phyloP scores from a whole-genome alignment of 164 flowering plant species.

The Vitis riparia region DNA sequence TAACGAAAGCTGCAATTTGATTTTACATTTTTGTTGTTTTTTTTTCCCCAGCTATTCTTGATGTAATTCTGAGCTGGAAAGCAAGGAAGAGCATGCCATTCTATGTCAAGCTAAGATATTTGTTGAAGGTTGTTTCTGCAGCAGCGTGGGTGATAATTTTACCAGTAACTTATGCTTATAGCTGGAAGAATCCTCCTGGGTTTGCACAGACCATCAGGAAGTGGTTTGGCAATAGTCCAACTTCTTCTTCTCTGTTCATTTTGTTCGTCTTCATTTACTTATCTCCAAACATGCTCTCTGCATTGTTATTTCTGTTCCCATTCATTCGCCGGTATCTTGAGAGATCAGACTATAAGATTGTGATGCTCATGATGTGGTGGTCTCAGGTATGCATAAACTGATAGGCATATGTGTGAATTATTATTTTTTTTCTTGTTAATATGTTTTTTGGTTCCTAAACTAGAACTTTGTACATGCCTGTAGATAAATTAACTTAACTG shows the following conservation, averaged over 20 bases:
- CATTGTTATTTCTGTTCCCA: conserved; percentile 70
- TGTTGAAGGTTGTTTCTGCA: conserved; percentile 70
- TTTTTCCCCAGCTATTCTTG: conserved; percentile 65
- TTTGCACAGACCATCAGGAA: conserved; percentile 66
- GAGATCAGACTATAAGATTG: conserved; percentile 64
- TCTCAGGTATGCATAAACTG: conserved; percentile 64
- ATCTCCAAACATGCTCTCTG: conserved; percentile 86
- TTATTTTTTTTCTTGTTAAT: background rate
- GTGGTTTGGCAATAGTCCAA: conserved; percentile 73
- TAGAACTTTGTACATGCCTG: background rate
- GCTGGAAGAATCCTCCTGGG: conserved; percentile 79
- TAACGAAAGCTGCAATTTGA: background rate
- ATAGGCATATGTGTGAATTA: background rate
- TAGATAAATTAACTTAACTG: background rate
- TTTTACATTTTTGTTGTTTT: background rate
- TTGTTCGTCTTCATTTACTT: conserved; percentile 74
- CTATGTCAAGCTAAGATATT: conserved; percentile 73
- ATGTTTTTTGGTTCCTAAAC: background rate
- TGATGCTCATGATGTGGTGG: conserved; percentile 97
- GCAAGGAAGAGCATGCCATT: conserved; percentile 73
- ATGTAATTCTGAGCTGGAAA: conserved; percentile 77
- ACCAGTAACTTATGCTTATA: conserved; percentile 84
- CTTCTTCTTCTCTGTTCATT: conserved; percentile 71
- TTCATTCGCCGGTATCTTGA: conserved; percentile 76
- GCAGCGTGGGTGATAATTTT: conserved; percentile 85